phyloP scores from a whole-genome alignment of 169 alveolate species.

The Sarcocystis neurona region DNA sequence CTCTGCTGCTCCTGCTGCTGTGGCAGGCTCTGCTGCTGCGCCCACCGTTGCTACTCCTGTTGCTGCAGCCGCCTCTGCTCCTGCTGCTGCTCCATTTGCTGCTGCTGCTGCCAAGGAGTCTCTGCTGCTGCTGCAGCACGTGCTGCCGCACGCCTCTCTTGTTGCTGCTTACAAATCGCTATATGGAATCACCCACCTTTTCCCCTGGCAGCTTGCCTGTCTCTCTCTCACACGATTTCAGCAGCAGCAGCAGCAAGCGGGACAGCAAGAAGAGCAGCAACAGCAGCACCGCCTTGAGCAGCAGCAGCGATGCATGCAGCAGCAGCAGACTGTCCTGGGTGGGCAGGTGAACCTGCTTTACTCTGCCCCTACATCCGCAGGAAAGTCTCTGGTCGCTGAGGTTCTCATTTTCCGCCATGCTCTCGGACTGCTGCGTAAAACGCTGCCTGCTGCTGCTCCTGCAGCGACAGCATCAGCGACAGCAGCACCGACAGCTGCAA shows the following conservation, averaged over 20 bases:
- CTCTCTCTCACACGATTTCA: conserved; percentile 58
- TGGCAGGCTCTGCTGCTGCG: not conserved
- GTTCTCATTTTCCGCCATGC: conserved; percentile 67
- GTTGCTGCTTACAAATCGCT: conserved; percentile 2
- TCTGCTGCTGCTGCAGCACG: not conserved
- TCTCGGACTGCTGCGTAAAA: conserved; percentile 31
- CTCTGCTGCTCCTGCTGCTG: conserved; percentile 9
- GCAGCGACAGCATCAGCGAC: not conserved
- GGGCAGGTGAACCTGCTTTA: conserved; percentile 72
- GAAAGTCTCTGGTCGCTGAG: conserved; percentile 80
- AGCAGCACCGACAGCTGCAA: not conserved
- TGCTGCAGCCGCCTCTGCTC: not conserved
- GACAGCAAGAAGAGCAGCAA: not conserved
- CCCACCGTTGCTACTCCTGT: not conserved
- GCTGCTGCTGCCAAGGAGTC: not conserved
- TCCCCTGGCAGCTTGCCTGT: conserved; percentile 72
- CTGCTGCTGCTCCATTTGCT: not conserved
- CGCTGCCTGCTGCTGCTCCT: conserved; percentile 37
- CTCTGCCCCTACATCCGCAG: conserved; percentile 85
- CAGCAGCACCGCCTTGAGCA: not conserved
- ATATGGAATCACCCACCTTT: conserved; percentile 33
- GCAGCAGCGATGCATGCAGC: not conserved
- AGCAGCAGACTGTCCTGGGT: conserved; percentile 52
- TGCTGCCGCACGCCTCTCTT: conserved; percentile 27
- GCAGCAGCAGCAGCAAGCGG: not conserved